Percentiles rank a stretch among this genome's conserved stretches.
Conservation (phyloP, 805 yeast species). For the Yarrowia alimentaria region DNA sequence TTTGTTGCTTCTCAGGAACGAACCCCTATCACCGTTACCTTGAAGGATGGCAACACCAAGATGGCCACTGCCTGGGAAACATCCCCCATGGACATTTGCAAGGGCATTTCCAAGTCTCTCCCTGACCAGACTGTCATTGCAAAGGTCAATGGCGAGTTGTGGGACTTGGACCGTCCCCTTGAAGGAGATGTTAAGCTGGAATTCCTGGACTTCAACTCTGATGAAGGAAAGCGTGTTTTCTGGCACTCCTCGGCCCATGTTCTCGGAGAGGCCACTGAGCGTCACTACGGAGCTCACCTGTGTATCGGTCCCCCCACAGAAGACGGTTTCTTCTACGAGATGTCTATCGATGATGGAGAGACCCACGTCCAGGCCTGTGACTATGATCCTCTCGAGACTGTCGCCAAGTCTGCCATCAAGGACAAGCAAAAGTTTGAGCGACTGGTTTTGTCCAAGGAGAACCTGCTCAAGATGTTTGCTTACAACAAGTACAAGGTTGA, state of each 20-base stretch:
- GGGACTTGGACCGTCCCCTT: constrained; percentile 95
- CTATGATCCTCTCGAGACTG: constrained; percentile 78
- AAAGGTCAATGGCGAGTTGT: constrained; percentile 82
- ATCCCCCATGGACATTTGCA: constrained; percentile 82
- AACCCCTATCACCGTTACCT: constrained; percentile 69
- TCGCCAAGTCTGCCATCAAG: constrained; percentile 85
- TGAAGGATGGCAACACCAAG: constrained; percentile 80
- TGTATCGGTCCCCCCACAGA: constrained; percentile 95
- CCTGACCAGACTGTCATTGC: constrained; percentile 87
- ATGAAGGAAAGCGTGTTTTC: constrained; percentile 94
- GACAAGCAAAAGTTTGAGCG: constrained; percentile 95
- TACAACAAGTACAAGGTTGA: constrained; percentile 95
- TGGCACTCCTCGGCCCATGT: constrained; percentile 99
- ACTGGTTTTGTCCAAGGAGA: constrained; percentile 86
- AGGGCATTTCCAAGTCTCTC: constrained; percentile 79
- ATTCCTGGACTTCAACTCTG: constrained; percentile 84
- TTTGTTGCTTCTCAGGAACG: constrained; percentile 61
- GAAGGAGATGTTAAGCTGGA: constrained; percentile 69
- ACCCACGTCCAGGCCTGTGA: constrained; percentile 76
- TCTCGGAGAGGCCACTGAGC: constrained; percentile 96
- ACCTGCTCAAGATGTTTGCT: constrained; percentile 85
- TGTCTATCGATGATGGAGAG: constrained; percentile 77
- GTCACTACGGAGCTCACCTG: constrained; percentile 91
- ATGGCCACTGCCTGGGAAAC: constrained; percentile 87
- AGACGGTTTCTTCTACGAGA: constrained; percentile 97